phyloP scores from a whole-genome alignment of 768 basidiomycete genomes.

The Glaciozyma martinii region DNA sequence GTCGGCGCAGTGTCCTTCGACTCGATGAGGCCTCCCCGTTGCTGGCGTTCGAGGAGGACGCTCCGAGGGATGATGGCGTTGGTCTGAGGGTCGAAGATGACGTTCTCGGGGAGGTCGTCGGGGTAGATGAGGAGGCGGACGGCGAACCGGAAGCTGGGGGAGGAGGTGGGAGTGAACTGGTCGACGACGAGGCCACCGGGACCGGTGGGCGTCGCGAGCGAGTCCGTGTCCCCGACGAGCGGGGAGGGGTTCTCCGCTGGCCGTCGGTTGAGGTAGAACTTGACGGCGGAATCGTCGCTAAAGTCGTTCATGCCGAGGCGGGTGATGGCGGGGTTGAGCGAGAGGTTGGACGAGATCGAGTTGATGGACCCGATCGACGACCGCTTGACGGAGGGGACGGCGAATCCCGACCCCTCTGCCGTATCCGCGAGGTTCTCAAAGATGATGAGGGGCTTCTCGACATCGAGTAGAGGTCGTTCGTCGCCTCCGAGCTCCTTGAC shows the following conservation, averaged over 20 bases:
- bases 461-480: slow-evolving; percentile 54
- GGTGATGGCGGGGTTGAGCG: slow-evolving; percentile 75
- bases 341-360: slow-evolving; percentile 78
- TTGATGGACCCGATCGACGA: slow-evolving; percentile 89
- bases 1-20: slow-evolving; percentile 36
- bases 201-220: slow-evolving; percentile 2
- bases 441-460: slow-evolving; percentile 75
- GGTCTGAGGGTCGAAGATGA: slow-evolving; percentile 84
- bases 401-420: slow-evolving; percentile 43
- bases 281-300: slow-evolving; percentile 91
- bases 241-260: slow-evolving; percentile 3
- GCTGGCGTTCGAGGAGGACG: slow-evolving; percentile 54
- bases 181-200: slow-evolving; percentile 53
- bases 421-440: slow-evolving; percentile 72
- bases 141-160: slow-evolving; percentile 75
- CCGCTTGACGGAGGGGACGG: slow-evolving; percentile 73
- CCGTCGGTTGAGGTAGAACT: slow-evolving; percentile 81
- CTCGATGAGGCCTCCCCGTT: slow-evolving; percentile 41
- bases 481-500: slow-evolving; percentile 85
- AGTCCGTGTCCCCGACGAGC: slow-evolving; percentile 5
- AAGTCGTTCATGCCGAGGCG: slow-evolving; percentile 95
- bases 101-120: slow-evolving; percentile 84
- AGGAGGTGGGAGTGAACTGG: slow-evolving; percentile 65
- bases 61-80: slow-evolving; percentile 88
- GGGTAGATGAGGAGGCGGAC: slow-evolving; percentile 79